A percentile compares a stretch with the other conserved stretches of the same genome.
Evolutionary conservation across 768 basidiomycete genomes (phyloP).

Genomic region (Lentinula lateritia): DNA sequence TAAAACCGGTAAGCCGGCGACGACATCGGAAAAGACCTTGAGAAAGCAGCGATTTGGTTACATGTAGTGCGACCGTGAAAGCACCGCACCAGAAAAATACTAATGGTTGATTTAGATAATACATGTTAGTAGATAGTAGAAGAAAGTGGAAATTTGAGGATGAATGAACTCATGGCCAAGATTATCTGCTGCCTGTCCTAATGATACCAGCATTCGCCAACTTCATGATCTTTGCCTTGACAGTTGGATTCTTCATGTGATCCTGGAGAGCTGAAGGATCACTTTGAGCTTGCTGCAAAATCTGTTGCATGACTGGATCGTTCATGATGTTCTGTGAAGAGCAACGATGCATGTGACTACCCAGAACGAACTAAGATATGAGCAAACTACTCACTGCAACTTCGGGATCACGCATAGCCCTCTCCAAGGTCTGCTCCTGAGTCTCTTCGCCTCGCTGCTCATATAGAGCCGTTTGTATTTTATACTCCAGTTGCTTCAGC

Average conservation of each 20-base stretch:
- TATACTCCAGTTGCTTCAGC: conserved; percentile 74
- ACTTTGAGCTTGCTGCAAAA: conserved; percentile 88
- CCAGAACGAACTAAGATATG: conserved; percentile 6
- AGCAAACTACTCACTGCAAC: conserved; percentile 58
- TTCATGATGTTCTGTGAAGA: conserved; percentile 66
- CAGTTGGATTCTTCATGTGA: conserved; percentile 90
- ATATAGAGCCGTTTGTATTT: conserved; percentile 76
- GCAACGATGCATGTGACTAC: background rate
- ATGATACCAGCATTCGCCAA: conserved; percentile 92
- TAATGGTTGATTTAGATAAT: conserved; percentile 2
- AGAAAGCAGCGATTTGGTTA: background rate
- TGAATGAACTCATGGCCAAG: background rate
- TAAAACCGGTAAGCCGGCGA: background rate
- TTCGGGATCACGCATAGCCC: conserved; percentile 98
- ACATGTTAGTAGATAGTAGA: conserved; percentile 1
- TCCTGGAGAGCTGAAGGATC: conserved; percentile 89
- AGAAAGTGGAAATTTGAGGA: background rate
- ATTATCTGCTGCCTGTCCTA: conserved; percentile 53
- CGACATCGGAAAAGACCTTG: background rate
- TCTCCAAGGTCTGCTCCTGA: conserved; percentile 87
- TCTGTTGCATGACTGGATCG: conserved; percentile 91
- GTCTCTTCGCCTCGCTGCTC: conserved; percentile 77
- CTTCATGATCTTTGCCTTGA: conserved; percentile 81
- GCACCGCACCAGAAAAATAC: background rate
- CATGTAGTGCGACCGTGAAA: background rate